Percentiles rank a stretch among this genome's conserved stretches.
These are phyloP conservation scores for Calocybe indica DNA, from an alignment of 768 basidiomycete genomes.

Conservation along the genomic window DNA sequence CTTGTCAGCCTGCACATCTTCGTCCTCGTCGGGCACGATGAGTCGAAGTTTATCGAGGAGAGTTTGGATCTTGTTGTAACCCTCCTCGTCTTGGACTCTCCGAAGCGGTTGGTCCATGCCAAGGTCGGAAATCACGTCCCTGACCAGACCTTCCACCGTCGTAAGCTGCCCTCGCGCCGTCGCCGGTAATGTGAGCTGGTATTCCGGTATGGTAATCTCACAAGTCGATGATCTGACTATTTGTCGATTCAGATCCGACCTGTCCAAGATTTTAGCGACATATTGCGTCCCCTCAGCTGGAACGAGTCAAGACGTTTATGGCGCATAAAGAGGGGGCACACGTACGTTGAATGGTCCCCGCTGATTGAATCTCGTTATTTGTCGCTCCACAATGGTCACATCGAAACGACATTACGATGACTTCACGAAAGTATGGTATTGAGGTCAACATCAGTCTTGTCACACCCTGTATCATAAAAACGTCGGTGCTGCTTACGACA, in stretches of 20 bases:
- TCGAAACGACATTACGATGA: slow-evolving; percentile 94
- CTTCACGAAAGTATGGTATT: slow-evolving; percentile 93
- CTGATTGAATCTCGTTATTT: slow-evolving; percentile 95
- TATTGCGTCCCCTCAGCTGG: slow-evolving; percentile 81
- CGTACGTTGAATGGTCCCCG: slow-evolving; percentile 79
- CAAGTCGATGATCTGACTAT: slow-evolving; percentile 84
- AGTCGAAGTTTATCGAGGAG: slow-evolving; percentile 63
- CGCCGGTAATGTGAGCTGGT: slow-evolving; percentile 85
- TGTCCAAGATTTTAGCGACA: slow-evolving; percentile 68
- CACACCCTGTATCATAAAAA: slow-evolving; percentile 48
- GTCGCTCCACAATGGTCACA: slow-evolving; percentile 87
- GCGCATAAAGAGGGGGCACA: slow-evolving; percentile 3
- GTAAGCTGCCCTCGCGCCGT: slow-evolving; percentile 85
- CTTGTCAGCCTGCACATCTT: slow-evolving; percentile 27
- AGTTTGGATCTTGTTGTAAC: slow-evolving; percentile 66
- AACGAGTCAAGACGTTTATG: background rate
- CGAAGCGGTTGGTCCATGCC: slow-evolving; percentile 79
- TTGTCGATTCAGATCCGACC: slow-evolving; percentile 85
- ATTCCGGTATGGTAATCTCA: slow-evolving; percentile 80
- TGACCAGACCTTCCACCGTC: slow-evolving; percentile 91
- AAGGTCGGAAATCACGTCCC: slow-evolving; percentile 78
- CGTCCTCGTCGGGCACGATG: slow-evolving; percentile 58
- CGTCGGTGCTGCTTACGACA: background rate
- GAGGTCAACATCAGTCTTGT: slow-evolving; percentile 87
- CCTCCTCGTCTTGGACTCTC: slow-evolving; percentile 66